phyloP scores from a whole-genome alignment of 805 yeast species.

The Candida saitoana region DNA sequence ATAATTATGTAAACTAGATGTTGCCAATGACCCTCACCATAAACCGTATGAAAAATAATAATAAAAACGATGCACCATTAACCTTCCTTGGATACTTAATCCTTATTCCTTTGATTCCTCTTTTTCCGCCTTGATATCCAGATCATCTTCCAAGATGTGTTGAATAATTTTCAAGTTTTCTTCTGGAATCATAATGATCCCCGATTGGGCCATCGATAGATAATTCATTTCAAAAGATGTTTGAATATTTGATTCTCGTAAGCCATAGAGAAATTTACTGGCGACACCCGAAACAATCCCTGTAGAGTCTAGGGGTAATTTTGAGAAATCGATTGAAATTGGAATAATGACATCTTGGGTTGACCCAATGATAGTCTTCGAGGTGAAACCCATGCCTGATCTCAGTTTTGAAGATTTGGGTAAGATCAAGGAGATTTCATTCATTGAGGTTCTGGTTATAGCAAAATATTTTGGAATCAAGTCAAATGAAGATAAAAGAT shows the following conservation, averaged over 20 bases:
- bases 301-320: conserved; percentile 54
- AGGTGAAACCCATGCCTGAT: conserved; percentile 35
- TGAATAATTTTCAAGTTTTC: conserved; percentile 39
- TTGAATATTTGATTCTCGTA: conserved; percentile 13
- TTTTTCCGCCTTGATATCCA: neutral
- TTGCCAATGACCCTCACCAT: too few species aligned
- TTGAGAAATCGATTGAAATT: conserved; percentile 48
- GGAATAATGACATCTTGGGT: conserved; percentile 56
- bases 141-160: conserved; percentile 10
- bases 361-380: conserved; percentile 49
- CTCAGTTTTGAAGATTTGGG: conserved; percentile 39
- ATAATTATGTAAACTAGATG: too few species aligned
- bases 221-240: conserved; percentile 49
- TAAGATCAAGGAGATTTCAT: conserved; percentile 46
- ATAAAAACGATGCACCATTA: too few species aligned
- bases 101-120: neutral
- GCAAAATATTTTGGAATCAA: conserved; percentile 44
- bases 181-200: conserved; percentile 55
- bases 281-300: conserved; percentile 70
- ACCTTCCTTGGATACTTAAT: too few species aligned
- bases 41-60: too few species aligned
- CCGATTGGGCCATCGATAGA: conserved; percentile 57
- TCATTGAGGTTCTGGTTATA: conserved; percentile 47
- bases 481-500: conserved; percentile 26
- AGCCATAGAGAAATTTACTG: conserved; percentile 37